These are phyloP conservation scores for Bacterosira constricta DNA, from an alignment of 108 stramenopile genomes.

Conservation along the genomic window DNA sequence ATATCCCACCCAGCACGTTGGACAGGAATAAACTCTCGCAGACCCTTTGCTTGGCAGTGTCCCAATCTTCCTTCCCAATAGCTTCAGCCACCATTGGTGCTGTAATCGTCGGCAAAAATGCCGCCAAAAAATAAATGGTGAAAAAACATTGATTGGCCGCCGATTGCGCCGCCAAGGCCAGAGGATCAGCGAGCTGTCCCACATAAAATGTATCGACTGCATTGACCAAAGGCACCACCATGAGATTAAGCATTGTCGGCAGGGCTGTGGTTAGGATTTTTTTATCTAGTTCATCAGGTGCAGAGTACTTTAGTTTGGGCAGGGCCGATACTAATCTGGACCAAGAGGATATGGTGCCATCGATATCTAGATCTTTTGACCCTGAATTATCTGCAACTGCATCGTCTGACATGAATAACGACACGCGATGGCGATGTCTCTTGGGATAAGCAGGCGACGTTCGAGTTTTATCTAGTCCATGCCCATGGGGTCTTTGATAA, in stretches of 20 bases:
- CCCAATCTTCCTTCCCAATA: slow-evolving; percentile 59
- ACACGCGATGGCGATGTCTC: no score
- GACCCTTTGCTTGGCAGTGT: slow-evolving; percentile 58
- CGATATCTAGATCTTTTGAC: slow-evolving; percentile 28
- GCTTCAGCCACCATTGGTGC: slow-evolving; percentile 77
- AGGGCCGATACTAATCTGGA: slow-evolving; percentile 30
- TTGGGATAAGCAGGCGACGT: no score
- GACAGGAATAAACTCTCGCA: slow-evolving; percentile 77
- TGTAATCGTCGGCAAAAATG: slow-evolving; percentile 82
- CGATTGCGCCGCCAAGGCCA: slow-evolving; percentile 81
- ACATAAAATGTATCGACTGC: slow-evolving; percentile 86
- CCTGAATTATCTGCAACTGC: no score
- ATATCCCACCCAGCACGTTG: slow-evolving; percentile 64
- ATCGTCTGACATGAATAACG: no score
- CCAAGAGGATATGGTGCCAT: slow-evolving; percentile 42
- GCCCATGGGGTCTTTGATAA: no score
- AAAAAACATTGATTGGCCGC: slow-evolving; percentile 87
- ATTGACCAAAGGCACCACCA: slow-evolving; percentile 79
- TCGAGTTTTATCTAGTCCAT: no score
- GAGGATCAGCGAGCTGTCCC: slow-evolving; percentile 64
- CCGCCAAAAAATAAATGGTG: slow-evolving; percentile 72
- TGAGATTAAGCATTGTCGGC: slow-evolving; percentile 76
- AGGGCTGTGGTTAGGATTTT: slow-evolving; percentile 62
- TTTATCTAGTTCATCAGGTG: slow-evolving; percentile 46
- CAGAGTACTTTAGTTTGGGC: slow-evolving; percentile 4